A percentile compares a stretch with the other conserved stretches of the same genome.
These are phyloP conservation scores for Turritis glabra DNA, from an alignment of 345 rosid genomes.

Conservation along the genomic window DNA sequence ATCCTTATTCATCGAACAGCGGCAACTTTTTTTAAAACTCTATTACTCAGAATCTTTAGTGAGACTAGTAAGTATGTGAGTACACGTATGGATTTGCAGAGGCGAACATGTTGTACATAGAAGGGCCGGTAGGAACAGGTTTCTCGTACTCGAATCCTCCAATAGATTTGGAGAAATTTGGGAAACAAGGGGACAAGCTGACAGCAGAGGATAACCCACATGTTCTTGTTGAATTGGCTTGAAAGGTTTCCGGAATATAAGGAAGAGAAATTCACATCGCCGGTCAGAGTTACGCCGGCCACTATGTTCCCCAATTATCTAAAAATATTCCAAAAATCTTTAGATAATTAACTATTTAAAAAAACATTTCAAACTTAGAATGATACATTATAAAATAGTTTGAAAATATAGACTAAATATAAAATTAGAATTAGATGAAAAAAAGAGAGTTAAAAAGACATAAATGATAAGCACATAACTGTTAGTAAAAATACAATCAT, in stretches of 20 bases:
- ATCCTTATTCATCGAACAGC: slow-evolving; percentile 59
- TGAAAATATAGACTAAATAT: too few relatives aligned
- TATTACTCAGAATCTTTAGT: not conserved
- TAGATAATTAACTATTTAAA: too few relatives aligned
- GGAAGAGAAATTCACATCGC: slow-evolving; percentile 53
- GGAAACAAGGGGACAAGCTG: slow-evolving; percentile 36
- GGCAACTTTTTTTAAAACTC: slow-evolving; percentile 28
- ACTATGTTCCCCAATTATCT: slow-evolving; percentile 71
- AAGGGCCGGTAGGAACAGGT: slow-evolving; percentile 54
- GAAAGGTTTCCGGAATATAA: slow-evolving; percentile 63
- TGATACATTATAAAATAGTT: too few relatives aligned
- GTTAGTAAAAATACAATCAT: too few relatives aligned
- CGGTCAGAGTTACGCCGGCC: slow-evolving; percentile 93
- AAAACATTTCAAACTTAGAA: too few relatives aligned
- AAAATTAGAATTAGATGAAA: too few relatives aligned
- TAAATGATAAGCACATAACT: too few relatives aligned
- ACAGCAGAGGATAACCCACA: slow-evolving; percentile 61
- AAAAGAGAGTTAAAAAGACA: too few relatives aligned
- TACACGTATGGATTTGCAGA: slow-evolving; percentile 25
- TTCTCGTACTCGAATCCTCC: slow-evolving; percentile 61
- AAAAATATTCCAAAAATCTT: too few relatives aligned
- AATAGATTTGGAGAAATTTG: slow-evolving; percentile 22
- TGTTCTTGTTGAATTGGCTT: slow-evolving; percentile 67
- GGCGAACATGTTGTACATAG: slow-evolving; percentile 53
- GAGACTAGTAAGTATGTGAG: not conserved